A percentile compares a stretch with the other conserved stretches of the same genome.
phyloP scores from a whole-genome alignment of 2,329 filamentous ascomycete genomes.

The Colletotrichum truncatum region DNA sequence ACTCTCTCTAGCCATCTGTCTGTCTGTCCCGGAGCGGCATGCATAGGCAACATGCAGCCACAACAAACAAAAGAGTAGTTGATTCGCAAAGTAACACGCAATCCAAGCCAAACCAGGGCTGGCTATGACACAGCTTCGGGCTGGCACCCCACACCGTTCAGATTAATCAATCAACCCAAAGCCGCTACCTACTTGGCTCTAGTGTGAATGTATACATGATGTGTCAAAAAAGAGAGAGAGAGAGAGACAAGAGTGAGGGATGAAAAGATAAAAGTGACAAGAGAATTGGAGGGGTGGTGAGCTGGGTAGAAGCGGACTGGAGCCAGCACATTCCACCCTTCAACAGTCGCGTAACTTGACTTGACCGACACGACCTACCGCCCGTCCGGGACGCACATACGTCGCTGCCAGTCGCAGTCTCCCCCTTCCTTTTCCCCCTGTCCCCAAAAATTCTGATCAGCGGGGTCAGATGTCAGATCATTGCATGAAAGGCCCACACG shows the following conservation, averaged over 20 bases:
- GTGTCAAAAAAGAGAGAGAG: not conserved
- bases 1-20: not conserved
- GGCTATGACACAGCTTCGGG: not conserved
- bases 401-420: too few species aligned
- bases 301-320: conserved; percentile 6
- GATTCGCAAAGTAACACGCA: not conserved
- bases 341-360: not conserved
- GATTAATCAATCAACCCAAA: not conserved
- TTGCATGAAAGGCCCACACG: conserved; percentile 20
- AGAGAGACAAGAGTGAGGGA: not conserved
- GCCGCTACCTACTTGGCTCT: not conserved
- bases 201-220: not conserved
- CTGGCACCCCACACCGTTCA: not conserved
- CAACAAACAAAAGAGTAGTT: not conserved
- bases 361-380: not conserved
- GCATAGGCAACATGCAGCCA: not conserved
- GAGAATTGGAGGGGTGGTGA: not conserved
- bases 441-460: not conserved
- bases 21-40: too few species aligned
- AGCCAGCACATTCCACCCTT: conserved; percentile 7
- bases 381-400: not conserved
- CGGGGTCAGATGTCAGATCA: conserved; percentile 26
- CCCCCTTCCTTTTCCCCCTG: not conserved
- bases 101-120: not conserved
- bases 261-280: too few species aligned